Conservation (phyloP, 2,329 filamentous ascomycete genomes). For the Celoporthe dispersa region DNA sequence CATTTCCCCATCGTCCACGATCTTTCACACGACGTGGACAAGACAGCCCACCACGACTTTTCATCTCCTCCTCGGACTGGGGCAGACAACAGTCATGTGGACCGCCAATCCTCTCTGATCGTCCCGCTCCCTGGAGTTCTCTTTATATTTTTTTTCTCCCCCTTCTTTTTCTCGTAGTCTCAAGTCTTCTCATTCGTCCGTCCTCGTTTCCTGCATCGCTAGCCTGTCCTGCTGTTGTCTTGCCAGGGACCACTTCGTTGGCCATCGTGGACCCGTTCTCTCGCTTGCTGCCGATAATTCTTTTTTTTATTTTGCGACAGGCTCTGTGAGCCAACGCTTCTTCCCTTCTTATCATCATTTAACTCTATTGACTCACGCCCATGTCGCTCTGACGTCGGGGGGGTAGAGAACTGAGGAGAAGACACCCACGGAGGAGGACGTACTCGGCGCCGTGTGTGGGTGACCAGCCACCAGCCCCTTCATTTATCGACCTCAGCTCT, state of each 20-base stretch:
- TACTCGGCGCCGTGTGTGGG: conserved; percentile 7
- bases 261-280: conserved; percentile 10
- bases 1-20: conserved; percentile 24
- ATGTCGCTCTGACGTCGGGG: background rate
- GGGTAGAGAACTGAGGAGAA: background rate
- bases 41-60: background rate
- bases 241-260: conserved; percentile 9
- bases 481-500: conserved; percentile 18
- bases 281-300: background rate
- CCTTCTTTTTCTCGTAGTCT: background rate
- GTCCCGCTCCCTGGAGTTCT: conserved; percentile 11
- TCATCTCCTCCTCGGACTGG: conserved; percentile 14
- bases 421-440: background rate
- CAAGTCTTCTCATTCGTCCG: conserved; percentile 18
- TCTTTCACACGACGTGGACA: conserved; percentile 24
- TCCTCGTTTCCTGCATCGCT: conserved; percentile 16
- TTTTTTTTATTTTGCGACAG: conserved; percentile 4
- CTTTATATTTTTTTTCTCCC: background rate
- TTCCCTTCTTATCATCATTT: conserved; percentile 3
- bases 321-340: conserved; percentile 25
- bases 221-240: conserved; percentile 5
- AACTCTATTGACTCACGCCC: background rate
- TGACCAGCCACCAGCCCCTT: conserved; percentile 20
- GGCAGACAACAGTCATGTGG: conserved; percentile 20
- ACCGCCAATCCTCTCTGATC: conserved; percentile 15